phyloP scores from a whole-genome alignment of 2,329 filamentous ascomycete species.

The Trichoderma harzianum region DNA sequence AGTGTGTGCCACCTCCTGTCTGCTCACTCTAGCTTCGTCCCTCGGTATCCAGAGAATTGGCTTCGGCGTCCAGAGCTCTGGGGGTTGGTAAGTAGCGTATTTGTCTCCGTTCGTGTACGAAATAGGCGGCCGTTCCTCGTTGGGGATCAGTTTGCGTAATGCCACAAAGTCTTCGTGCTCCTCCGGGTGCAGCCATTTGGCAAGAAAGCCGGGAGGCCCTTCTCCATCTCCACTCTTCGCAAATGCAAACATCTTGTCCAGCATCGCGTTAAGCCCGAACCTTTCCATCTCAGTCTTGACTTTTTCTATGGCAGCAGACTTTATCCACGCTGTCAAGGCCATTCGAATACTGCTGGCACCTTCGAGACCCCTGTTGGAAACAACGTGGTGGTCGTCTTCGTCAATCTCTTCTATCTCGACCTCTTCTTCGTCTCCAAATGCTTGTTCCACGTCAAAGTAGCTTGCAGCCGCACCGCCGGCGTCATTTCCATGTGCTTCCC shows the following conservation, averaged over 20 bases:
- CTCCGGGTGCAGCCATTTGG: constrained; percentile 74
- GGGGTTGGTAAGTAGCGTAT: constrained; percentile 66
- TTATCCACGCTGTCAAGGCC: constrained; percentile 34
- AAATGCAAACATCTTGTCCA: constrained; percentile 29
- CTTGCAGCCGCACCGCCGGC: constrained; percentile 30
- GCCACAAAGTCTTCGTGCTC: constrained; percentile 69
- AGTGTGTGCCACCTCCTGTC: constrained; percentile 73
- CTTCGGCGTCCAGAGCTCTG: constrained; percentile 53
- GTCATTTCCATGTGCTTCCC: constrained; percentile 24
- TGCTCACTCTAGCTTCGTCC: constrained; percentile 69
- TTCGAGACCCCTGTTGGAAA: constrained; percentile 35
- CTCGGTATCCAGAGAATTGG: constrained; percentile 83
- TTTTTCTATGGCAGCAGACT: constrained; percentile 37
- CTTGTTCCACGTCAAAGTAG: constrained; percentile 36
- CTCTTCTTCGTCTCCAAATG: constrained; percentile 36
- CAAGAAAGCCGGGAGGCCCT: constrained; percentile 48
- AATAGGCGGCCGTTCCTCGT: constrained; percentile 41
- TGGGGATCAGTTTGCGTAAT: constrained; percentile 67
- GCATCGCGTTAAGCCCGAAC: constrained; percentile 28
- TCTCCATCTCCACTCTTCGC: constrained; percentile 28
- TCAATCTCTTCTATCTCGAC: constrained; percentile 24
- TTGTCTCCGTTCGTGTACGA: constrained; percentile 53
- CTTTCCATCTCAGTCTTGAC: constrained; percentile 26
- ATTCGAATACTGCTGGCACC: constrained; percentile 35
- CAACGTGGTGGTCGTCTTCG: constrained; percentile 28